A percentile compares a stretch with the other conserved stretches of the same genome.
Conservation (phyloP, 2,329 filamentous ascomycete genomes). For the Furcasterigmium sp. region DNA sequence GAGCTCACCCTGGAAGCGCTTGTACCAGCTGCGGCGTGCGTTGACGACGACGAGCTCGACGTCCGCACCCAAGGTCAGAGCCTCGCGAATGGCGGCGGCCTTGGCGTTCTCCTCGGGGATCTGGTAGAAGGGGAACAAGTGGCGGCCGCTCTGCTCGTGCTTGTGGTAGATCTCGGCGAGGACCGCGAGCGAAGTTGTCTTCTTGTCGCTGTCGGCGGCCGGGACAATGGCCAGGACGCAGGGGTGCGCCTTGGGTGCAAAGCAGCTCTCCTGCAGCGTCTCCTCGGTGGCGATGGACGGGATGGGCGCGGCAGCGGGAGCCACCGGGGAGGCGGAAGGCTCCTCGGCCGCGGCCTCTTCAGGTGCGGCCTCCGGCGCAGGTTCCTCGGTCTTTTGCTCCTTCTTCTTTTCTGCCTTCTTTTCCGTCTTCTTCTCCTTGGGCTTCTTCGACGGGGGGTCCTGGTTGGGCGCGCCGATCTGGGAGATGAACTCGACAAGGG, state of each 20-base stretch:
- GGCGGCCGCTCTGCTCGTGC: constrained; percentile 58
- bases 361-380: constrained; percentile 29
- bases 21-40: constrained; percentile 81
- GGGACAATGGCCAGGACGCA: constrained; percentile 76
- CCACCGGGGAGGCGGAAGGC: constrained; percentile 9
- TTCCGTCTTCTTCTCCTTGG: constrained; percentile 38
- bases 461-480: constrained; percentile 76
- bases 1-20: constrained; percentile 61
- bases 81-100: constrained; percentile 39
- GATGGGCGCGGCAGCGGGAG: constrained; percentile 52
- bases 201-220: constrained; percentile 35
- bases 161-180: constrained; percentile 74
- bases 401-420: constrained; percentile 34
- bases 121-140: constrained; percentile 79
- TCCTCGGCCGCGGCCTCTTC: constrained; percentile 25
- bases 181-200: constrained; percentile 53
- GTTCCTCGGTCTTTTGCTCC: constrained; percentile 14
- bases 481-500: constrained; percentile 76
- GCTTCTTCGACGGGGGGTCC: constrained; percentile 55
- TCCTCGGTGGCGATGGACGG: constrained; percentile 57
- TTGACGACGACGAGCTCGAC: constrained; percentile 79
- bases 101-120: constrained; percentile 49
- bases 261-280: constrained; percentile 64
- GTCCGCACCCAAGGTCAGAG: constrained; percentile 56
- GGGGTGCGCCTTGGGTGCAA: constrained; percentile 70